These are phyloP conservation scores for Pelagomonas calceolata DNA, from an alignment of 108 stramenopile species.

Conservation along the genomic window DNA sequence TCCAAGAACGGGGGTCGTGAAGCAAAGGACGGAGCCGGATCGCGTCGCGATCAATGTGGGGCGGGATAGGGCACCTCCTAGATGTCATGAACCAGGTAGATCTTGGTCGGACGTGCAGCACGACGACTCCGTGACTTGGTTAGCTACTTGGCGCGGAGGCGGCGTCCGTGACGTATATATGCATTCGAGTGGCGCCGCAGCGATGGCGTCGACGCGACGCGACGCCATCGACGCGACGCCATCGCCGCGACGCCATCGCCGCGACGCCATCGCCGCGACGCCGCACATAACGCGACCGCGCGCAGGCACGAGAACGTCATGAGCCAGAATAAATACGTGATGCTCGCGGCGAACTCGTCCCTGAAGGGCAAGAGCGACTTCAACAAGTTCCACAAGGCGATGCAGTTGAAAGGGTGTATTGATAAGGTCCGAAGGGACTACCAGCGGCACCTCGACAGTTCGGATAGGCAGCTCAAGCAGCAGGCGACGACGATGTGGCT, in stretches of 20 bases:
- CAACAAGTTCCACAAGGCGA: conserved; percentile 96
- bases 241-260: too few relatives aligned
- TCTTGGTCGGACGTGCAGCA: conserved; percentile 88
- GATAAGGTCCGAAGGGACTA: conserved; percentile 80
- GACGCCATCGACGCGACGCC: too few relatives aligned
- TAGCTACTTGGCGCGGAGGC: conserved; percentile 95
- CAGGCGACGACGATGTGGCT: conserved; percentile 99
- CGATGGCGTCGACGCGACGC: too few relatives aligned
- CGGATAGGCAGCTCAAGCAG: conserved; percentile 64
- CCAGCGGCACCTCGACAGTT: conserved; percentile 67
- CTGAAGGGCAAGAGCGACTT: conserved; percentile 98
- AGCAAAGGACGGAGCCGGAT: conserved; percentile 75
- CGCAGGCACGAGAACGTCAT: conserved; percentile 96
- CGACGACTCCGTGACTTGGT: conserved; percentile 93
- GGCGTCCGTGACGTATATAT: too few relatives aligned
- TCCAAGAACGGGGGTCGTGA: conserved; percentile 96
- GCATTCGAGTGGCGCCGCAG: too few relatives aligned
- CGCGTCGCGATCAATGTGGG: conserved; percentile 70
- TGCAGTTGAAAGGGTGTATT: conserved; percentile 86
- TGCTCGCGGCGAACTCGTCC: conserved; percentile 84
- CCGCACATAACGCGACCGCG: too few relatives aligned
- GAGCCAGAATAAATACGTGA: conserved; percentile 92
- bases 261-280: too few relatives aligned
- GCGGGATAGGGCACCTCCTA: conserved; percentile 72
- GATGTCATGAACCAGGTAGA: conserved; percentile 83